Evolutionary conservation across 164 flowering plant genomes (phyloP), one percentile per base, ranked within the genome.

Genomic region (Saururus chinensis): DNA sequence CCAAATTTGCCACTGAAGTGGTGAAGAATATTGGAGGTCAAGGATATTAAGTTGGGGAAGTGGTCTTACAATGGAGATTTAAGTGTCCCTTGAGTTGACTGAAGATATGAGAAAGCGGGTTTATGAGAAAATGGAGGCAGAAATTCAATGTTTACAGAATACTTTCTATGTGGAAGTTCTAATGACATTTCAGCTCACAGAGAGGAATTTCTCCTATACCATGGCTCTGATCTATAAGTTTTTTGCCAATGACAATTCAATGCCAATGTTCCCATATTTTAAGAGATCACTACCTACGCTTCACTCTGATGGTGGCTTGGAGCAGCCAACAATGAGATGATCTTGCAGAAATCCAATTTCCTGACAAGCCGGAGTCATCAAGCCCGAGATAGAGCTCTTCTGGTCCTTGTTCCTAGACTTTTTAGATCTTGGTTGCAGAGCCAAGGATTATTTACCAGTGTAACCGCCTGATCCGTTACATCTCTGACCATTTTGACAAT

Each of bases 401-500:
- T 88, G 0, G 80, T 88, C 58, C 68, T 84, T 69, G 75, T 85
- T 42, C 91, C 70, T 88, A 56, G 95, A 88, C 57, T 88, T 88
- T 20, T 53, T 84, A 51, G 95, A 87, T 74, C 84, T 85, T 51
- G 91, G 89, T 49, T 88, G 95, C 67, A 77, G 87, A 70, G 91
- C 95, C n/a, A 79, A 70, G 66, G 81, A 85, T 51, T 24, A 84
- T 56, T 89, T 88, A 30, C 95, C 95, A 60, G 87, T 80, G 55
- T 76, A 85, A 53, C 95, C 95, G 19, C 85, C 91, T 22, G 91
- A 88, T 72, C 95, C 95, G 23, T 56, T 81, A 42, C 91, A 88
- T 73, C 82, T 79, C 95, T 85, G 71, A 86, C 89, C 35, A 83
- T 88, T 61, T 58, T 83, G 56, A 82, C 85, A 64, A 83, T 87